Evolutionary conservation across 768 basidiomycete species (phyloP).

Genomic region (Macrolepiota fuliginosa): DNA sequence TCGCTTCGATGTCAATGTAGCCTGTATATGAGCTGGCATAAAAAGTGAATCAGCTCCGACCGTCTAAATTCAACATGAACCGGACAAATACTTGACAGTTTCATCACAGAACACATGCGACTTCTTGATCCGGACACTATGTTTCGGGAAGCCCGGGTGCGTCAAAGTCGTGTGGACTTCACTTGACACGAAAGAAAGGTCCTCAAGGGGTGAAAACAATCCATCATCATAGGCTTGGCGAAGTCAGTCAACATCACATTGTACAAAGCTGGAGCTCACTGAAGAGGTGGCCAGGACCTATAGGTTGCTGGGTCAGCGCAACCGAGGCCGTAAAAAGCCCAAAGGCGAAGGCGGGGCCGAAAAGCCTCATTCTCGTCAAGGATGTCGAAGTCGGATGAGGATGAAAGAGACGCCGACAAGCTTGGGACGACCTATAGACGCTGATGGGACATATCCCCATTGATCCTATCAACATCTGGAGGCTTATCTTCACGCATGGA

Average conservation of each 20-base stretch:
- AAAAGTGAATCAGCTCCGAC: neutral
- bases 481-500: too few relatives aligned
- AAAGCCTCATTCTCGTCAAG: too few relatives aligned
- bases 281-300: too few relatives aligned
- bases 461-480: too few relatives aligned
- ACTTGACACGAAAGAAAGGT: slow-evolving; percentile 31
- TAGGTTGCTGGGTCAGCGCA: too few relatives aligned
- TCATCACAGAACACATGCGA: slow-evolving; percentile 52
- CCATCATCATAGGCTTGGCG: slow-evolving; percentile 22
- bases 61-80: neutral
- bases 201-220: slow-evolving; percentile 32
- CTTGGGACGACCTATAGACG: too few relatives aligned
- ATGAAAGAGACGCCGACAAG: too few relatives aligned
- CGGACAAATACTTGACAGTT: slow-evolving; percentile 44
- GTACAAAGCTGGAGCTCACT: too few relatives aligned
- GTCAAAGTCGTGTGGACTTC: slow-evolving; percentile 31
- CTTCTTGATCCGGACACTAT: slow-evolving; percentile 60
- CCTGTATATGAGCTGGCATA: slow-evolving; percentile 53
- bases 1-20: slow-evolving; percentile 62
- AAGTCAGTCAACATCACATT: neutral
- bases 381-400: too few relatives aligned
- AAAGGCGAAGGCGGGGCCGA: too few relatives aligned
- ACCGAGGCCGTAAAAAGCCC: too few relatives aligned
- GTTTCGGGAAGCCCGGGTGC: slow-evolving; percentile 49
- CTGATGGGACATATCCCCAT: too few relatives aligned